These are phyloP conservation scores for Juglanconis oblonga DNA, from an alignment of 2,329 filamentous ascomycete species.

Conservation along the genomic window DNA sequence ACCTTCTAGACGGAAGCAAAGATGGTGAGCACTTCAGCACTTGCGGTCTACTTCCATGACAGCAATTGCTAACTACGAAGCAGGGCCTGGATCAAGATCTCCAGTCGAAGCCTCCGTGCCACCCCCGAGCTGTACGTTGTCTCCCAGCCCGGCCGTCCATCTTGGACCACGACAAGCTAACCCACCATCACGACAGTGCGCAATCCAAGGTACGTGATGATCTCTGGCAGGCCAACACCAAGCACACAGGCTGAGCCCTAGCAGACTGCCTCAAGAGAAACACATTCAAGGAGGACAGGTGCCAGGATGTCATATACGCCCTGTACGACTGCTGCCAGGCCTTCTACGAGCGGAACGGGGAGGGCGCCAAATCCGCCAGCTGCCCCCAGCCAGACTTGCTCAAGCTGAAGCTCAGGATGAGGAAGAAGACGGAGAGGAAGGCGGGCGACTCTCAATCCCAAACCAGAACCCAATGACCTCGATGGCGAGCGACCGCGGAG, in stretches of 20 bases:
- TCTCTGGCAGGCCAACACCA: not conserved
- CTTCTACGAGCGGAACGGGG: slow-evolving; percentile 79
- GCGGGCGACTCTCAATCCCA: slow-evolving; percentile 9
- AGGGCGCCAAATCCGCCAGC: slow-evolving; percentile 72
- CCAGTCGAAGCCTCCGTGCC: slow-evolving; percentile 74
- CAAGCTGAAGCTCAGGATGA: slow-evolving; percentile 81
- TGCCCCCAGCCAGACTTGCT: slow-evolving; percentile 82
- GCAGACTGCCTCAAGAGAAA: slow-evolving; percentile 81
- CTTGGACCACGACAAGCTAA: not conserved
- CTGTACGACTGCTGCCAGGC: slow-evolving; percentile 90
- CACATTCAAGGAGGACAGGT: slow-evolving; percentile 82
- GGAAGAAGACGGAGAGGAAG: slow-evolving; percentile 36
- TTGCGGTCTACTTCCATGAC: not conserved
- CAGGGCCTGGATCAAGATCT: slow-evolving; percentile 66
- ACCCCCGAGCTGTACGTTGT: slow-evolving; percentile 71
- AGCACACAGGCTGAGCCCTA: not conserved
- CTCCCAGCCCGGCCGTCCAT: not conserved
- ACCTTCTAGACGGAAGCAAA: not conserved
- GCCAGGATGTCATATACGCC: slow-evolving; percentile 72
- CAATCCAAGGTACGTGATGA: slow-evolving; percentile 70
- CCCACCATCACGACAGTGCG: slow-evolving; percentile 56
- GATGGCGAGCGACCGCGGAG: not conserved
- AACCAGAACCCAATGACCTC: not conserved
- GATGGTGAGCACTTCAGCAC: slow-evolving; percentile 11
- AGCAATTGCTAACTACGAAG: not conserved